Evolutionary conservation across 2,329 filamentous ascomycete genomes (phyloP).

Genomic region (Aspergillus sp.): DNA sequence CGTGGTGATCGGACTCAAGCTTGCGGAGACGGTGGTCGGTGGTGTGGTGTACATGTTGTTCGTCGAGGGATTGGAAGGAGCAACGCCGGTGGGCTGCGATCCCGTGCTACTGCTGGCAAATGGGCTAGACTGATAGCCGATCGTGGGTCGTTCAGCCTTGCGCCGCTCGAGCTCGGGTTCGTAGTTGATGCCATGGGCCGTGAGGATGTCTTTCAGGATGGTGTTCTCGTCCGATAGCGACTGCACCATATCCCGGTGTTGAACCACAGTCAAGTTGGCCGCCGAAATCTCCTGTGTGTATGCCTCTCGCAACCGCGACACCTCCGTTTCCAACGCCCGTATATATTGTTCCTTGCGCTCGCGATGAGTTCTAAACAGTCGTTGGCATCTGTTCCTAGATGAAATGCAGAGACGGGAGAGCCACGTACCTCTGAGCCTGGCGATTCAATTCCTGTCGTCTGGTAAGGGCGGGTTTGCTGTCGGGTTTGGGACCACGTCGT

Average conservation of each 20-base stretch:
- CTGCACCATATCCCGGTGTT: constrained; percentile 74
- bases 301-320: constrained; percentile 78
- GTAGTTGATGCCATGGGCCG: constrained; percentile 60
- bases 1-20: constrained; percentile 33
- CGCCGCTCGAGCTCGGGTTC: constrained; percentile 51
- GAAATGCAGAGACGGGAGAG: neutral
- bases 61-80: constrained; percentile 26
- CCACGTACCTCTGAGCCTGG: constrained; percentile 81
- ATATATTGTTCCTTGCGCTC: constrained; percentile 97
- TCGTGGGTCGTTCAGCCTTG: constrained; percentile 34
- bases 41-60: constrained; percentile 35
- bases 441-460: constrained; percentile 91
- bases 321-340: constrained; percentile 88
- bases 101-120: constrained; percentile 42
- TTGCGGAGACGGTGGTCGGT: constrained; percentile 32
- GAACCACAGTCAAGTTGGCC: constrained; percentile 44
- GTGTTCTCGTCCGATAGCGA: constrained; percentile 78
- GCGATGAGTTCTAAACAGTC: constrained; percentile 74
- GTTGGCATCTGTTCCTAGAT: constrained; percentile 20
- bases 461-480: constrained; percentile 91
- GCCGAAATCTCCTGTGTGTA: constrained; percentile 69
- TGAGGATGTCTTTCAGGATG: constrained; percentile 66
- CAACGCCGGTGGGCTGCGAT: constrained; percentile 32
- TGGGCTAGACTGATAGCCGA: constrained; percentile 42
- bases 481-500: constrained; percentile 89